Evolutionary conservation across 192 early-diverging fungal species (phyloP).

Genomic region (Umbelopsis sp.): DNA sequence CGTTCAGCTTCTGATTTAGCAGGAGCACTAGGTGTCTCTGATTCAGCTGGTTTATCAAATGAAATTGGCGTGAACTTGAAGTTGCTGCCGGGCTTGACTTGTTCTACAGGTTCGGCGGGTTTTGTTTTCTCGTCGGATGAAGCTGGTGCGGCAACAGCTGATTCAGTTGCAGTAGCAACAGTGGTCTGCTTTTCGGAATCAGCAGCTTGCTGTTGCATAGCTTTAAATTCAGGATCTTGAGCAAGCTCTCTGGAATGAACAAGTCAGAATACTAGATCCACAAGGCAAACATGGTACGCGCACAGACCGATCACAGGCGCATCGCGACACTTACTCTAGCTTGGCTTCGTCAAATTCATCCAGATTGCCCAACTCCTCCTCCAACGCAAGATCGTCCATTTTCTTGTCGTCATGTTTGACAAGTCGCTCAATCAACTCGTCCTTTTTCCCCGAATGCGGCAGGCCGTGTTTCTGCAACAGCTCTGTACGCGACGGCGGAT

Average conservation of each 20-base stretch:
- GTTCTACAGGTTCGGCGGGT: background rate
- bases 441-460: slow-evolving; percentile 65
- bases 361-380: slow-evolving; percentile 34
- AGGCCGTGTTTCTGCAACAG: slow-evolving; percentile 55
- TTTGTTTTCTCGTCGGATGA: slow-evolving; percentile 1
- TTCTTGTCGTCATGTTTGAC: slow-evolving; percentile 58
- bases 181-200: slow-evolving; percentile 15
- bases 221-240: slow-evolving; percentile 17
- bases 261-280: background rate
- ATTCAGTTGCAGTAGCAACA: background rate
- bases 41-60: slow-evolving; percentile 33
- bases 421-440: slow-evolving; percentile 64
- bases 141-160: background rate
- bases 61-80: slow-evolving; percentile 44
- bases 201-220: background rate
- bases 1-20: slow-evolving; percentile 36
- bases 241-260: background rate
- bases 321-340: slow-evolving; percentile 35
- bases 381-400: slow-evolving; percentile 30
- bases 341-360: slow-evolving; percentile 43
- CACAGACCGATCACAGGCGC: background rate
- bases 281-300: background rate
- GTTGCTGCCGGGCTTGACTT: slow-evolving; percentile 37
- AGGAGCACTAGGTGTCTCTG: slow-evolving; percentile 14
- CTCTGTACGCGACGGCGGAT: slow-evolving; percentile 30